A percentile compares a stretch with the other conserved stretches of the same genome.
Evolutionary conservation across 2,329 filamentous ascomycete species (phyloP).

Genomic region (Emergomyces africanus): DNA sequence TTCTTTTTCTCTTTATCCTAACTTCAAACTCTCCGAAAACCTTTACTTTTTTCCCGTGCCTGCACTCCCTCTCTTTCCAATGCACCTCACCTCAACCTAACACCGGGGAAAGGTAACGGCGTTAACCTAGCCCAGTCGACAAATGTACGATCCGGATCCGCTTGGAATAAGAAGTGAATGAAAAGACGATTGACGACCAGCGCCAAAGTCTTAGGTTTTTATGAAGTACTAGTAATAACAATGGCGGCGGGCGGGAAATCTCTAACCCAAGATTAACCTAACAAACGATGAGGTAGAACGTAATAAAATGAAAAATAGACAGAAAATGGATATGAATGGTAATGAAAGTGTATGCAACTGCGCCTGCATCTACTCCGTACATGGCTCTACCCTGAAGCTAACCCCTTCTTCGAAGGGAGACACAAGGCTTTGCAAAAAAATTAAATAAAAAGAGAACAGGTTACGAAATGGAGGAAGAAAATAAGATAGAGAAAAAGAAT

Average conservation of each 20-base stretch:
- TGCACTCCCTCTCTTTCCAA: neutral
- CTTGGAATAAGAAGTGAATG: neutral
- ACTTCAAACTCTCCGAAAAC: neutral
- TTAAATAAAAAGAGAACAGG: neutral
- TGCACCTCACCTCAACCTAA: neutral
- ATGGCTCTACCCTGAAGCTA: neutral
- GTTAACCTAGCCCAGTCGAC: neutral
- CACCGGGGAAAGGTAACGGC: neutral
- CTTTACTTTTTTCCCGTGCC: neutral
- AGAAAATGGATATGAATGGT: neutral
- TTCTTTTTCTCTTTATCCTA: neutral
- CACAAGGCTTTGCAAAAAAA: neutral
- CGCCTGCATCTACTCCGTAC: neutral
- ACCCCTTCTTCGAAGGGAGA: neutral
- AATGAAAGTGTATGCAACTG: neutral
- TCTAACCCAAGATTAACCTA: neutral
- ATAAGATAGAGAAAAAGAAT: neutral
- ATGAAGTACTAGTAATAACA: neutral
- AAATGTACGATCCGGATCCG: neutral
- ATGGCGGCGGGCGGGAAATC: too few relatives aligned
- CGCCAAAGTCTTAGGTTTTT: neutral
- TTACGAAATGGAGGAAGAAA: neutral
- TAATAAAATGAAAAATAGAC: neutral
- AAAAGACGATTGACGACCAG: conserved; percentile 1
- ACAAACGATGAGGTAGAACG: neutral